Base-by-base conservation (phyloP, 208 protist species). In the Leptomonas pyrrhocoris region DNA sequence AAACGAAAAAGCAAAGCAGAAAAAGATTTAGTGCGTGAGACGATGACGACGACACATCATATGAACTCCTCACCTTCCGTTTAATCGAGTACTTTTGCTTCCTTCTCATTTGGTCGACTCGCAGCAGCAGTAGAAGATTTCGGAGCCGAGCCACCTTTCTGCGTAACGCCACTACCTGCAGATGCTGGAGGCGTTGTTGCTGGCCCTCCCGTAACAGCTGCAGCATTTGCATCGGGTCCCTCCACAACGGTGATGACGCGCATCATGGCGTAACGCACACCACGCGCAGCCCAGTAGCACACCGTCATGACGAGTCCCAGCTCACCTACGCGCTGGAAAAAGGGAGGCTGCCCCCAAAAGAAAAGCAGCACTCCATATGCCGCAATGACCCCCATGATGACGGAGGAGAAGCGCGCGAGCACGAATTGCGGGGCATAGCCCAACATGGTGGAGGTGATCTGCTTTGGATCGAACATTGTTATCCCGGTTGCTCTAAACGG, bases 341-440 rank as follows among this genome's bases (percentile, higher is more conserved):
- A 86, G 3, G 46, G 23, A 0, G 76, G 73, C 8, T 77, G 75
- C 0, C 84, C 84, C 15, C 80, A 60, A 16, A 92, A 80, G 36
- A 92, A 60, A 13, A 89, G 64, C 25, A 90, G 61, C 16, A 79
- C 64, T 25, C 58, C 74, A 55, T 92, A 90, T 0, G 86, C 89
- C 15, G 62, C 68, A 27, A 85, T 68, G 25, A 90, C 70, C 27
- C 89, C 89, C 38, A 89, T 50, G 30, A 94, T 59, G 4, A 88
- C 78, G 30, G 80, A 86, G 16, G 74, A 63, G 43, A 94, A 84
- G 40, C 71, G 69, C 5, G 43, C 21, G 30, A 93, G 51, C 48
- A 93, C 53, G 43, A 87, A 81, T 42, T 79, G 64, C 23, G 89
- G 80, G 12, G 81, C 81, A 21, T 74, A 73, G 16, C 49, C 50